Percentiles rank a stretch among this genome's conserved stretches.
Evolutionary conservation across 2,329 filamentous ascomycete genomes (phyloP).

Genomic region (Penicillium sp.): DNA sequence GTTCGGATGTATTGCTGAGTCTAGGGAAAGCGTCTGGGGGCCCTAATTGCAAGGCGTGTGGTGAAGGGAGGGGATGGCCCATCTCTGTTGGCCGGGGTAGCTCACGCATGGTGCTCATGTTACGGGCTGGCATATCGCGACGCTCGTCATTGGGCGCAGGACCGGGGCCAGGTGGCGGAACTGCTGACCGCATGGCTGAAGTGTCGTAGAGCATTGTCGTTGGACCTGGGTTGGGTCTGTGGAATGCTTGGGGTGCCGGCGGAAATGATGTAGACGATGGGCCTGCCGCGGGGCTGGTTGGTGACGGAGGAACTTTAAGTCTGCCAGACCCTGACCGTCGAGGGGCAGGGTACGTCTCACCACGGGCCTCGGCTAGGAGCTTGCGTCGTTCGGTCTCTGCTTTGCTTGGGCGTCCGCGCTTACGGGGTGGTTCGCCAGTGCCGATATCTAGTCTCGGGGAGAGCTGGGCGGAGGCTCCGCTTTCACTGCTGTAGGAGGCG

Average conservation of each 20-base stretch:
- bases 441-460: slow-evolving; percentile 34
- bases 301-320: slow-evolving; percentile 29
- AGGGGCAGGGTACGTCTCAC: slow-evolving; percentile 40
- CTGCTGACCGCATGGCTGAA: slow-evolving; percentile 14
- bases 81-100: slow-evolving; percentile 28
- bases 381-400: slow-evolving; percentile 41
- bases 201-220: slow-evolving; percentile 20
- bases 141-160: slow-evolving; percentile 3
- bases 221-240: slow-evolving; percentile 3
- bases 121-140: slow-evolving; percentile 22
- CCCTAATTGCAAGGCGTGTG: slow-evolving; percentile 30
- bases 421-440: slow-evolving; percentile 37
- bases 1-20: slow-evolving; percentile 23
- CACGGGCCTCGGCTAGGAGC: slow-evolving; percentile 38
- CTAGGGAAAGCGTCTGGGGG: slow-evolving; percentile 28
- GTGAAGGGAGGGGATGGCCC: slow-evolving; percentile 31
- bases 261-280: slow-evolving; percentile 22
- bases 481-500: slow-evolving; percentile 36
- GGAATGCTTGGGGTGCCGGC: background rate
- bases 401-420: slow-evolving; percentile 46
- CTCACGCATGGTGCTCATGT: slow-evolving; percentile 26
- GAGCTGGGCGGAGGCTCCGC: slow-evolving; percentile 32
- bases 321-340: slow-evolving; percentile 27
- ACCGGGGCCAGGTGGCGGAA: slow-evolving; percentile 9
- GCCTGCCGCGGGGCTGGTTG: slow-evolving; percentile 31